Conservation (phyloP, 345 rosid species). For the Garcia nutans region DNA sequence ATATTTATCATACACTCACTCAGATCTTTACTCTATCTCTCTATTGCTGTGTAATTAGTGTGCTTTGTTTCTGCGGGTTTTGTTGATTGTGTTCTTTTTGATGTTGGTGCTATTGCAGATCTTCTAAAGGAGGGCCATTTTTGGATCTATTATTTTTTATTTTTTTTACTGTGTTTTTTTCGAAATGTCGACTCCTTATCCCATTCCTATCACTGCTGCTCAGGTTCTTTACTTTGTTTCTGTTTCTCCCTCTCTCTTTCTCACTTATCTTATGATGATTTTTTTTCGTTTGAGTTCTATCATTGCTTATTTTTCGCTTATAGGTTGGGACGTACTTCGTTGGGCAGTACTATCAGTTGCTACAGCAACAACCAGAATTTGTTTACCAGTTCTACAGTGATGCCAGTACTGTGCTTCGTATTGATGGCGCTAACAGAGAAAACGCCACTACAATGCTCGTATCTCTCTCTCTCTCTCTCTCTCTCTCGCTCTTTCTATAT, state of each 20-base stretch:
- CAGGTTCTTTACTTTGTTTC: slow-evolving; percentile 32
- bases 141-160: slow-evolving; percentile 10
- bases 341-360: slow-evolving; percentile 45
- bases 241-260: neutral
- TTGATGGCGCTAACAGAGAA: slow-evolving; percentile 40
- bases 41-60: neutral
- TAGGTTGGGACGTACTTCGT: slow-evolving; percentile 60
- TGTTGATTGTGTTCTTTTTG: neutral
- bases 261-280: neutral
- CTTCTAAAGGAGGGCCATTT: slow-evolving; percentile 7
- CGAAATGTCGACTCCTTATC: slow-evolving; percentile 42
- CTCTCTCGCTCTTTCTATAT: neutral
- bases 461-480: slow-evolving; percentile 3
- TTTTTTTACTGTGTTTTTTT: slow-evolving; percentile 4
- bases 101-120: slow-evolving; percentile 10
- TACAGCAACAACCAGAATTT: slow-evolving; percentile 43
- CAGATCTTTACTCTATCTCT: slow-evolving; percentile 4
- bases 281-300: neutral
- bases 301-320: neutral
- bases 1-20: neutral
- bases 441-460: slow-evolving; percentile 48
- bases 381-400: slow-evolving; percentile 49
- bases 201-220: slow-evolving; percentile 46
- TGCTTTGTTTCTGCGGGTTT: neutral
- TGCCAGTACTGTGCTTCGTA: slow-evolving; percentile 47